phyloP scores from a whole-genome alignment of 164 flowering plant genomes.

The Warburgia ugandensis region DNA sequence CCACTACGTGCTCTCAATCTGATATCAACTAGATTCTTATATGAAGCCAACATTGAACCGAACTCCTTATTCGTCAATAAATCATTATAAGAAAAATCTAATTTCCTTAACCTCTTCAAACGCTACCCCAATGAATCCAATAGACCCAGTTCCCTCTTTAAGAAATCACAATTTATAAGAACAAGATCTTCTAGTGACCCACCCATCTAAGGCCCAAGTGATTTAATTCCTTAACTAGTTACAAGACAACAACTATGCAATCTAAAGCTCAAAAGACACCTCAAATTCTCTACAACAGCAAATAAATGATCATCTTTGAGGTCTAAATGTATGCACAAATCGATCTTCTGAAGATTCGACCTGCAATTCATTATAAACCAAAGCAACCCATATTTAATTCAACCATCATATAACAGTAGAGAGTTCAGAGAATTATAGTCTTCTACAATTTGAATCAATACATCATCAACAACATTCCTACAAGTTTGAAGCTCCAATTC shows the following conservation, averaged over 20 bases:
- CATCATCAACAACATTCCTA: conserved; percentile 45
- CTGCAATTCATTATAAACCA: conserved; percentile 36
- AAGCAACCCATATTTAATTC: conserved; percentile 47
- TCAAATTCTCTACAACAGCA: conserved; percentile 38
- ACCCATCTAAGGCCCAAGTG: conserved; percentile 28
- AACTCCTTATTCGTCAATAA: conserved; percentile 62
- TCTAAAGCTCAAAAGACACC: conserved; percentile 35
- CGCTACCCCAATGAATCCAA: conserved; percentile 59
- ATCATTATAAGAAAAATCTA: conserved; percentile 72
- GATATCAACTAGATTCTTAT: conserved; percentile 39
- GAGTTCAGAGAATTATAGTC: conserved; percentile 38
- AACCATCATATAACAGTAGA: conserved; percentile 67
- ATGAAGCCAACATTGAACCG: conserved; percentile 58
- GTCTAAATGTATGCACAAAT: conserved; percentile 77
- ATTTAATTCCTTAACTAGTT: conserved; percentile 56
- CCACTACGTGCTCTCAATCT: conserved; percentile 55
- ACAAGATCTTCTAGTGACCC: conserved; percentile 51
- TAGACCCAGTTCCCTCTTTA: conserved; percentile 66
- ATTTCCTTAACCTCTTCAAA: conserved; percentile 38
- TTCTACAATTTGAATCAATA: conserved; percentile 44
- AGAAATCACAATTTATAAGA: conserved; percentile 62
- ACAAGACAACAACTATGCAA: conserved; percentile 79
- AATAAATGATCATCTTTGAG: conserved; percentile 49
- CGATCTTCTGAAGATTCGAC: conserved; percentile 35
- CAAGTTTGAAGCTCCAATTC: conserved; percentile 63